Conservation (phyloP, 2,329 filamentous ascomycete genomes). For the Cladosporium colombiae region DNA sequence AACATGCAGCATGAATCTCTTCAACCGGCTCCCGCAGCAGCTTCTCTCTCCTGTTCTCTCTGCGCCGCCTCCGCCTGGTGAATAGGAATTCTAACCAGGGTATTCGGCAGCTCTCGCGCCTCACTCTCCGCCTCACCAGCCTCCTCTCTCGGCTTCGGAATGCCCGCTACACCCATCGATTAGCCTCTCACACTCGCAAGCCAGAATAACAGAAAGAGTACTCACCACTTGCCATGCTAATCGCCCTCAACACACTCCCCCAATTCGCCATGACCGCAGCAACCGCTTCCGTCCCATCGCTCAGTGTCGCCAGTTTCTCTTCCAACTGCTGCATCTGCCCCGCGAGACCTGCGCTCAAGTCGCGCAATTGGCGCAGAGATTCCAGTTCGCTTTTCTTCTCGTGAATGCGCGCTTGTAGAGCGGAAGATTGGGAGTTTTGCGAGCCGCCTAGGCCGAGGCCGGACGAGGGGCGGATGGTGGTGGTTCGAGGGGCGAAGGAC, state of each 20-base stretch:
- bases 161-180: slow-evolving; percentile 59
- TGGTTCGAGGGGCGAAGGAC: slow-evolving; percentile 44
- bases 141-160: slow-evolving; percentile 61
- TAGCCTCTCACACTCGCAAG: background rate
- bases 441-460: slow-evolving; percentile 36
- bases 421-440: slow-evolving; percentile 59
- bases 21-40: slow-evolving; percentile 13
- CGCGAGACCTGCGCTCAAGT: slow-evolving; percentile 75
- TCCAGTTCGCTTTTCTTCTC: slow-evolving; percentile 85
- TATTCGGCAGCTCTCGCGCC: slow-evolving; percentile 65
- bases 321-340: slow-evolving; percentile 81
- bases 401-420: slow-evolving; percentile 72
- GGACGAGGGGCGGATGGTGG: slow-evolving; percentile 56
- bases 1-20: background rate
- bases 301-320: slow-evolving; percentile 73
- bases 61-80: slow-evolving; percentile 57
- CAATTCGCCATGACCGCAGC: slow-evolving; percentile 83
- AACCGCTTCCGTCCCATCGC: slow-evolving; percentile 82
- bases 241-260: slow-evolving; percentile 81
- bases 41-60: slow-evolving; percentile 29
- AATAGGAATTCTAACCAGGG: slow-evolving; percentile 80
- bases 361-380: slow-evolving; percentile 73
- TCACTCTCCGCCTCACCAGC: slow-evolving; percentile 44
- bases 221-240: slow-evolving; percentile 83
- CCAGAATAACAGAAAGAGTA: slow-evolving; percentile 20